Evolutionary conservation across 331 rosid genomes (phyloP), one percentile per base, ranked within the genome.

Genomic region (Quercus phellos): DNA sequence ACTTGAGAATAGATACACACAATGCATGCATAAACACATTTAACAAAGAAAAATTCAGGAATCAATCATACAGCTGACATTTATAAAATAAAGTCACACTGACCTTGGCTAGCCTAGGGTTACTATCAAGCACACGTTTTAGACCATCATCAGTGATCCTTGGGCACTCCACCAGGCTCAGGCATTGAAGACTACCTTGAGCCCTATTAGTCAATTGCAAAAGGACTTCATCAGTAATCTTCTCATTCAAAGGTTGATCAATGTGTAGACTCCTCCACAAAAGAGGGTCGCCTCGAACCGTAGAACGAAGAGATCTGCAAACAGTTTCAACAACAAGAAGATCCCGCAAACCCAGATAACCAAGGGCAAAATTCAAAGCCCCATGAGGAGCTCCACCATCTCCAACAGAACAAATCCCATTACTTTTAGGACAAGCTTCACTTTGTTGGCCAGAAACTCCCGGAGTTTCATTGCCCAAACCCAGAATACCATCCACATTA

Each of bases 111-210:
- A 95, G 76, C 84, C 83, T 90, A 74, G 90, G 89, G 87, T 93
- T 95, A 74, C 76, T 83, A 84, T 89, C 89, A 82, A 93, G 92
- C 83, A 95, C 93, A 6, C 87, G 85, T 86, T 75, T 93, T 68
- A 95, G 82, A 78, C 96, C 91, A 78, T 91, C 91, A 68, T 95
- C 98, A 21, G 99, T 95, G 67, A 95, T 93, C 89, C 86, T 87
- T 9, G 86, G 74, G 82, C 99, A 95, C 76, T 89, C 93, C 74
- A 89, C 90, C 61, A 95, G 87, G 83, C 90, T 95, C 94, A 95
- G 78, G 84, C 93, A 83, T 74, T 85, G 88, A 68, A 95, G 90
- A 81, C 74, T 82, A 60, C 99, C 96, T 72, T 83, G 91, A 82
- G 98, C 96, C 81, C 87, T 84, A 55, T 81, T 73, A 13, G 91